A percentile compares a stretch with the other conserved stretches of the same genome.
These are phyloP conservation scores for Aureobasidium sp. DNA, from an alignment of 2,329 filamentous ascomycete genomes.

Conservation along the genomic window DNA sequence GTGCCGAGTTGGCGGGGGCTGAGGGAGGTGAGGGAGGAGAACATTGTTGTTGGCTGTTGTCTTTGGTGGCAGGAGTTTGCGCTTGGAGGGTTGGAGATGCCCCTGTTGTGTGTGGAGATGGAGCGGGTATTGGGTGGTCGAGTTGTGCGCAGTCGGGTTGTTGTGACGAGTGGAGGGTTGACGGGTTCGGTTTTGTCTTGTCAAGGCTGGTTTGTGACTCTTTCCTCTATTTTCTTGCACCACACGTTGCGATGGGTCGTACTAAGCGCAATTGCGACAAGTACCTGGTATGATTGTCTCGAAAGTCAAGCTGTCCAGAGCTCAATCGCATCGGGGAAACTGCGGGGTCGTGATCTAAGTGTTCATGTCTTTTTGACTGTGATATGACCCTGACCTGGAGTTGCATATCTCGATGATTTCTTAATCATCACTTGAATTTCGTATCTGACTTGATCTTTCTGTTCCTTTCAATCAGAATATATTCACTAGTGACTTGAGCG, in stretches of 20 bases:
- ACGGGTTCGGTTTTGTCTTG: background rate
- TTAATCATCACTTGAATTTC: background rate
- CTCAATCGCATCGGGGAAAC: background rate
- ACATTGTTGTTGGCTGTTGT: slow-evolving; percentile 43
- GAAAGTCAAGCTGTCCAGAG: slow-evolving; percentile 10
- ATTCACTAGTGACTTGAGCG: too few relatives aligned
- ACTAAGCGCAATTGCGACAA: background rate
- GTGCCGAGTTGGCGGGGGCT: slow-evolving; percentile 73
- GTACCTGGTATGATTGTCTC: background rate
- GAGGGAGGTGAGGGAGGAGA: slow-evolving; percentile 53
- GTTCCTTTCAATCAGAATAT: background rate
- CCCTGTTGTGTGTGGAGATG: background rate
- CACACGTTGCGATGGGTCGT: background rate
- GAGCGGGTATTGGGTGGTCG: background rate
- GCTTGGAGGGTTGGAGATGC: background rate
- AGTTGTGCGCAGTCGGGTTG: background rate
- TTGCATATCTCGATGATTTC: background rate
- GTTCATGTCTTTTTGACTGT: background rate
- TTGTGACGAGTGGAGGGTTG: background rate
- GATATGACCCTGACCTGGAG: background rate
- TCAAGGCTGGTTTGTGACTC: background rate
- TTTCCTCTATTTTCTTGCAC: background rate
- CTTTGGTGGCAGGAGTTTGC: background rate
- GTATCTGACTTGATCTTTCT: background rate
- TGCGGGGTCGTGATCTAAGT: background rate